phyloP scores from a whole-genome alignment of 1,284 basidiomycete species.

The Rugiboletus extremiorientalis region DNA sequence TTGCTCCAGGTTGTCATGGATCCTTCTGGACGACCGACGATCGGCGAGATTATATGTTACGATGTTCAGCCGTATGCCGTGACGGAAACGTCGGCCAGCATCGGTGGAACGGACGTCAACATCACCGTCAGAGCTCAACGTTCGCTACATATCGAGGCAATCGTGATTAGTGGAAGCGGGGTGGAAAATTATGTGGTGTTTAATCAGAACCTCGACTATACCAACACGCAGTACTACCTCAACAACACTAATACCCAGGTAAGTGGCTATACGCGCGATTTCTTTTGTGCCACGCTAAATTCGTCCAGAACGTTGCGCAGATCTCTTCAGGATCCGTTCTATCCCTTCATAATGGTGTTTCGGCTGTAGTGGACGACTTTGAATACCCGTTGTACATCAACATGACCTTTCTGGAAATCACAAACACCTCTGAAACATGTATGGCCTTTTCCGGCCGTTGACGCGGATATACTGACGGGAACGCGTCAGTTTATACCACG shows the following conservation, averaged over 20 bases:
- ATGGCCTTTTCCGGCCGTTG: constrained; percentile 22
- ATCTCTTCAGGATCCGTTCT: constrained; percentile 51
- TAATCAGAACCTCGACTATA: constrained; percentile 45
- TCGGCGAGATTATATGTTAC: constrained; percentile 62
- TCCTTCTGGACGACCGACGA: constrained; percentile 59
- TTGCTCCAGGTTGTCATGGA: constrained; percentile 69
- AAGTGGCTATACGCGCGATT: constrained; percentile 5
- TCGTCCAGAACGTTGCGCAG: constrained; percentile 58
- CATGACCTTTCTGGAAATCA: constrained; percentile 44
- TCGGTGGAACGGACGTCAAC: constrained; percentile 42
- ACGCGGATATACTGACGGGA: not conserved
- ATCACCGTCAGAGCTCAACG: constrained; percentile 49
- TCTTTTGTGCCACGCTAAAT: not conserved
- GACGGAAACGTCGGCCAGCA: constrained; percentile 47
- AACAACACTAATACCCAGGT: constrained; percentile 44
- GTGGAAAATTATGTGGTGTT: constrained; percentile 45
- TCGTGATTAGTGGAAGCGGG: constrained; percentile 51
- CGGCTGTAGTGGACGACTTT: constrained; percentile 56
- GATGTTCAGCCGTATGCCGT: constrained; percentile 55
- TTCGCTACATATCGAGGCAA: constrained; percentile 46
- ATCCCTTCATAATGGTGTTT: constrained; percentile 61
- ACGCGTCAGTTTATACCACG: constrained; percentile 43
- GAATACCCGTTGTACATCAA: constrained; percentile 67
- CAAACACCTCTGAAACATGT: constrained; percentile 48
- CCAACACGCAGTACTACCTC: constrained; percentile 51